Evolutionary conservation across 768 basidiomycete genomes (phyloP), one percentile per base, ranked within the genome.

Genomic region (Panaeolus papilionaceus): DNA sequence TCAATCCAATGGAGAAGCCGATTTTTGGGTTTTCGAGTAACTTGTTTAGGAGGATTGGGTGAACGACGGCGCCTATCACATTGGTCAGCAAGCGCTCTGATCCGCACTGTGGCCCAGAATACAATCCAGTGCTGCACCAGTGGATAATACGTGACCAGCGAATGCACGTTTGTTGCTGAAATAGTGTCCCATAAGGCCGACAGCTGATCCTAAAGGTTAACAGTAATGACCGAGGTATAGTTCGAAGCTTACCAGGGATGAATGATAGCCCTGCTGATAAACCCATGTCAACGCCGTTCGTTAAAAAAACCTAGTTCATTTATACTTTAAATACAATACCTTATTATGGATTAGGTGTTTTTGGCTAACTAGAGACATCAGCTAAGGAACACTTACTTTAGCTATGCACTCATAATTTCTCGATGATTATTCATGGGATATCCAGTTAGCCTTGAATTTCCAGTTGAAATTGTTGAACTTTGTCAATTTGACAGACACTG

Each of bases 41-140:
- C 51, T 82, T 80, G 71, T 90, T 89, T 38, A 91, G 75, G 80
- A 89, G 81, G 71, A 89, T 86, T 0, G 87, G 86, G 66, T 88
- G 86, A 2, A 88, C 64, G n/a, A 86, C 79, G 23, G 86, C 85
- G 9, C 89, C 88, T 77, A 62, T 68, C 72, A 68, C 40, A 5
- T 26, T 38, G 23, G 26, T 47, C 20, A 64, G 18, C 62, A 3
- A 33, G 33, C 33, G 33, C 47, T 28, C 38, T 14, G 45, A 40
- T 44, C 49, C 42, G 47, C 2, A 6, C 38, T 61, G 33, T 14
- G 49, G 45, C 12, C 9, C 44, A 49, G 38, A 66, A 5, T 26
- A 5, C 14, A 10, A 28, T 65, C 68, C 38, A 79, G 68, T 4
- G 78, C 76, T 44, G 78, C 70, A 11, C 78, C 79, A 4, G 76